These are phyloP conservation scores for Ceratorhiza oryzae-sativae DNA, from an alignment of 1,284 basidiomycete species.

Conservation along the genomic window DNA sequence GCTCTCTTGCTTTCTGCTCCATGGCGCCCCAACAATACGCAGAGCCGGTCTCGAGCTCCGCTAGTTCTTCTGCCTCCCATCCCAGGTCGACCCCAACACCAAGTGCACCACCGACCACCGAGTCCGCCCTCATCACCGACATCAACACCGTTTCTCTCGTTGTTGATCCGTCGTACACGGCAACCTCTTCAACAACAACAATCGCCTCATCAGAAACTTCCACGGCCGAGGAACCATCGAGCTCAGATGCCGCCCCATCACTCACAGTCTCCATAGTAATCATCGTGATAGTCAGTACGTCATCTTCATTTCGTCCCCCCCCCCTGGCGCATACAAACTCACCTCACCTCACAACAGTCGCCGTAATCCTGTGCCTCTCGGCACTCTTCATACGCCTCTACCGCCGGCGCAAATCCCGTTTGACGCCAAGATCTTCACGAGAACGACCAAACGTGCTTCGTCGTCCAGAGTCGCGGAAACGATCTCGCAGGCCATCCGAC, in stretches of 20 bases:
- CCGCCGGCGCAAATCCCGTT: not conserved
- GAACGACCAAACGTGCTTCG: not conserved
- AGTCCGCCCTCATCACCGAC: not conserved
- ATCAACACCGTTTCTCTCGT: constrained; percentile 2
- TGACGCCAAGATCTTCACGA: not conserved
- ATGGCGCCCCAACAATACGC: not conserved
- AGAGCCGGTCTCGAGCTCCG: not conserved
- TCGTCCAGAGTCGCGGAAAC: not conserved
- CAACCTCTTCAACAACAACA: not conserved
- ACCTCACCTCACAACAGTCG: not conserved
- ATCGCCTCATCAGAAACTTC: not conserved
- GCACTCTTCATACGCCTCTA: not conserved
- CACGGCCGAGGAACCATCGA: not conserved
- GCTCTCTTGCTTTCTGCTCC: too few species aligned
- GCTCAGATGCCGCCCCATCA: not conserved
- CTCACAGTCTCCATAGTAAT: not conserved
- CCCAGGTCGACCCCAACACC: not conserved
- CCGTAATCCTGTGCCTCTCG: not conserved
- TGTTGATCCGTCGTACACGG: not conserved
- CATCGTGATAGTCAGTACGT: not conserved
- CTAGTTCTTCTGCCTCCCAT: not conserved
- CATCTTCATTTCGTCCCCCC: not conserved
- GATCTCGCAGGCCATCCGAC: not conserved
- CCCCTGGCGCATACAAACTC: not conserved
- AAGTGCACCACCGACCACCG: not conserved